Evolutionary conservation across 495 filamentous ascomycete species (phyloP).

Genomic region (Physcia stellaris): DNA sequence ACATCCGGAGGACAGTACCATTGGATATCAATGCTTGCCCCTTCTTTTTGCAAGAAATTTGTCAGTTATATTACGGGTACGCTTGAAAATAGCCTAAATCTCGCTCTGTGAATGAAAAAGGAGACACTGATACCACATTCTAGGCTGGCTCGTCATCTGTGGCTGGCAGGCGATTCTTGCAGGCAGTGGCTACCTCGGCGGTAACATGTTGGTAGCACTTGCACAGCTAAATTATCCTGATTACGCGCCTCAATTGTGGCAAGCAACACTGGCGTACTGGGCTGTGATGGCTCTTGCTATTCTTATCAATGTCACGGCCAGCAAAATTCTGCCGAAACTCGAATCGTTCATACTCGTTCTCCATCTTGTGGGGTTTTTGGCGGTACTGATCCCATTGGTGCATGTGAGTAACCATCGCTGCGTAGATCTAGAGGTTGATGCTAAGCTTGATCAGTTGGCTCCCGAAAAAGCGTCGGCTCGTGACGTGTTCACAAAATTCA

Average conservation of each 20-base stretch:
- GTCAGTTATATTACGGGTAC: conserved; percentile 20
- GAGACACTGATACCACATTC: not conserved
- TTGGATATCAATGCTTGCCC: conserved; percentile 19
- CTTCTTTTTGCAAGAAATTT: conserved; percentile 13
- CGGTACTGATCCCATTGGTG: conserved; percentile 30
- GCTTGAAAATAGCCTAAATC: too few relatives aligned
- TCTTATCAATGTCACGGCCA: conserved; percentile 29
- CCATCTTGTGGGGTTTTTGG: conserved; percentile 29
- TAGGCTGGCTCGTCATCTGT: conserved; percentile 22
- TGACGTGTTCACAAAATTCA: conserved; percentile 21
- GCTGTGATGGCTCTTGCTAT: conserved; percentile 26
- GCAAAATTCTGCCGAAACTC: conserved; percentile 23
- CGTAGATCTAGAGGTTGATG: not conserved
- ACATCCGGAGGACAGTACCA: conserved; percentile 20
- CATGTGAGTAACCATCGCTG: conserved; percentile 16
- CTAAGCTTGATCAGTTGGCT: conserved; percentile 3
- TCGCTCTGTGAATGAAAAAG: too few relatives aligned
- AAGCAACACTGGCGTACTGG: conserved; percentile 35
- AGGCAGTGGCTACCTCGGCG: conserved; percentile 21
- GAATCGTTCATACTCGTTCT: conserved; percentile 24
- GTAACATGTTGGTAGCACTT: conserved; percentile 30
- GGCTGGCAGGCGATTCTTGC: conserved; percentile 24
- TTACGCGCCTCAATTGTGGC: conserved; percentile 30
- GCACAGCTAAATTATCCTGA: conserved; percentile 25
- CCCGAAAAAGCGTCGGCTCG: conserved; percentile 11